phyloP scores from a whole-genome alignment of 2,329 filamentous ascomycete species.

The Aspergillus sp. region DNA sequence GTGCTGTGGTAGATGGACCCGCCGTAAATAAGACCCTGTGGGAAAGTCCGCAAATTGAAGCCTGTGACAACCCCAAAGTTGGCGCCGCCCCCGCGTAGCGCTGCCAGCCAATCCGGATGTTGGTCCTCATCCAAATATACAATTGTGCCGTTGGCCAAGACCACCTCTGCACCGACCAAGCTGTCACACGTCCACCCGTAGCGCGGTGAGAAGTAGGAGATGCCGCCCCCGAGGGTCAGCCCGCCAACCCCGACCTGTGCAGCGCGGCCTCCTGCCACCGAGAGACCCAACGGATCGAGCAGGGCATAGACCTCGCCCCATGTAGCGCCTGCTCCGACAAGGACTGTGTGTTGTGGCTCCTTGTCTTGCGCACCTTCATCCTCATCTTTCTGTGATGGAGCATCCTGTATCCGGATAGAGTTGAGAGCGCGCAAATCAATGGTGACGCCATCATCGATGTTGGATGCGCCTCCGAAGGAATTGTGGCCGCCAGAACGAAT shows the following conservation, averaged over 20 bases:
- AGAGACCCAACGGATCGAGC: conserved; percentile 20
- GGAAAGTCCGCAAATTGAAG: conserved; percentile 14
- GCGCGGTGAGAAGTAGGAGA: conserved; percentile 19
- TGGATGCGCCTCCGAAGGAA: conserved; percentile 11
- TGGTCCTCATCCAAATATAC: conserved; percentile 40
- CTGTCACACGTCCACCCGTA: conserved; percentile 34
- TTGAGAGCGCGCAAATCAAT: conserved; percentile 14
- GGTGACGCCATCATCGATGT: conserved; percentile 18
- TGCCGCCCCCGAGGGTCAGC: conserved; percentile 19
- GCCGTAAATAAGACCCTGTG: conserved; percentile 38
- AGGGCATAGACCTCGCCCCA: conserved; percentile 17
- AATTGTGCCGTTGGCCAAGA: conserved; percentile 49
- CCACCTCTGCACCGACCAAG: conserved; percentile 41
- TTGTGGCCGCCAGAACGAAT: conserved; percentile 20
- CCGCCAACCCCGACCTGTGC: conserved; percentile 31
- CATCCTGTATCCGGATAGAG: no score
- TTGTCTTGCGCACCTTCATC: no score
- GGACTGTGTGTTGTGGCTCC: not conserved
- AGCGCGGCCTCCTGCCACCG: conserved; percentile 27
- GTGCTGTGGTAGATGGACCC: conserved; percentile 35
- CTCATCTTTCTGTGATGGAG: no score
- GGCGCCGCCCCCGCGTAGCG: conserved; percentile 33
- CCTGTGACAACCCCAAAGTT: conserved; percentile 39
- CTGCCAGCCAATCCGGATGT: conserved; percentile 25
- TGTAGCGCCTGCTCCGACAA: conserved; percentile 15